phyloP scores from a whole-genome alignment of 441 rosid genomes.

The Erodium texanum region DNA sequence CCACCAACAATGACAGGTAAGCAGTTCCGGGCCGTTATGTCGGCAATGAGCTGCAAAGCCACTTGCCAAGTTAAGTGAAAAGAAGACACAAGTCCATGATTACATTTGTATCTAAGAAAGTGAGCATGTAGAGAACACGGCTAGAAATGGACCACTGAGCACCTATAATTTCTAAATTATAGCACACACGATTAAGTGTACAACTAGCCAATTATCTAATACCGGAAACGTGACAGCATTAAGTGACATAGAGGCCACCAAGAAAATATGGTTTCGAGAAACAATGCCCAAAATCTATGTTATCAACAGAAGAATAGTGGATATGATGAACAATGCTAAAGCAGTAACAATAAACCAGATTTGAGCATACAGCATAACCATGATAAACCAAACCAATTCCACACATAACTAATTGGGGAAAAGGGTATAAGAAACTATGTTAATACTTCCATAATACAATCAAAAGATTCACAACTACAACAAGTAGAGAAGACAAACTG shows the following conservation, averaged over 20 bases:
- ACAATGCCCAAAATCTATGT: not conserved
- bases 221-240: not conserved
- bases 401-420: too few species aligned
- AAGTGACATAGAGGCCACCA: not conserved
- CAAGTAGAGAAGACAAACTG: not conserved
- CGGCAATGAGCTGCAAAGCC: slow-evolving; percentile 52
- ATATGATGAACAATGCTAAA: too few species aligned
- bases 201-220: not conserved
- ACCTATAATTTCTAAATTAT: not conserved
- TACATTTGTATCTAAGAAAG: not conserved
- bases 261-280: not conserved
- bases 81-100: not conserved
- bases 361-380: too few species aligned
- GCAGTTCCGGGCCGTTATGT: slow-evolving; percentile 48
- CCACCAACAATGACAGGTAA: slow-evolving; percentile 87
- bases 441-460: not conserved
- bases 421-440: not conserved
- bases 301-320: too few species aligned
- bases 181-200: not conserved
- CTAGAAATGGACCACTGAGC: not conserved
- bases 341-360: too few species aligned
- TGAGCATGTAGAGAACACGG: too few species aligned
- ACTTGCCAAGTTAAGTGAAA: slow-evolving; percentile 7
- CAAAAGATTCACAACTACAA: not conserved
- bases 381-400: not conserved